Base-by-base conservation (phyloP, 73 alveolate genomes). In the Urostyla sp. region DNA sequence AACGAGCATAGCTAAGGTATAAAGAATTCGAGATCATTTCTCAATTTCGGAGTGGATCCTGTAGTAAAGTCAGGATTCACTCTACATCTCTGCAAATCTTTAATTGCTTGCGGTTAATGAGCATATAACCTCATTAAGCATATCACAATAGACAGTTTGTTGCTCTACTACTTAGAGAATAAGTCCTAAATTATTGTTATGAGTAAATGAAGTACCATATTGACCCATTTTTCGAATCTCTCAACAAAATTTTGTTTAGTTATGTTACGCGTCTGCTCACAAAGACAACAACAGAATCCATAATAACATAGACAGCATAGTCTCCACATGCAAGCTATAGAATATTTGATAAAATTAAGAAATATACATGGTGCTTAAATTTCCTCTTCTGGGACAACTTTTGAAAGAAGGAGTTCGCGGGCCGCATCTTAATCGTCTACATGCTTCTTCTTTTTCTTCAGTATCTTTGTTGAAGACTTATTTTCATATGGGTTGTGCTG, bases 1-100 rank as follows among this genome's bases (percentile, higher is more conserved):
- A 77, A 77, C 20, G 79, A 54, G 73, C 88, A 32, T 24, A 92
- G 80, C 79, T 92, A 92, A 24, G 98, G 98, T 27, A 92, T 87
- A 89, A 69, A 92, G 74, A 90, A 92, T 72, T 92, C 98, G 28
- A 92, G 86, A 53, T 94, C 98, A 56, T 84, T 77, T 80, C 98
- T 85, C 87, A 81, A 56, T 72, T 73, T 78, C 26, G 80, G 45
- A 37, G 81, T 31, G n/a, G n/a, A n/a, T n/a, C n/a, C n/a, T n/a
- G n/a, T n/a, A n/a, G 79, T 63, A 85, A 94, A 92, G 84, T 94
- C 94, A 0, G 99, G 99, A 63, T 94, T 94, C 54, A 94, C 87
- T 73, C 98, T 82, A 18, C 87, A 84, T 40, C 87, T 74, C 85
- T 91, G 90, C 40, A 94, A 79, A 38, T 89, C 90, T 18, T 79